Evolutionary conservation across 2,329 filamentous ascomycete genomes (phyloP).

Genomic region (Colletotrichum lupini): DNA sequence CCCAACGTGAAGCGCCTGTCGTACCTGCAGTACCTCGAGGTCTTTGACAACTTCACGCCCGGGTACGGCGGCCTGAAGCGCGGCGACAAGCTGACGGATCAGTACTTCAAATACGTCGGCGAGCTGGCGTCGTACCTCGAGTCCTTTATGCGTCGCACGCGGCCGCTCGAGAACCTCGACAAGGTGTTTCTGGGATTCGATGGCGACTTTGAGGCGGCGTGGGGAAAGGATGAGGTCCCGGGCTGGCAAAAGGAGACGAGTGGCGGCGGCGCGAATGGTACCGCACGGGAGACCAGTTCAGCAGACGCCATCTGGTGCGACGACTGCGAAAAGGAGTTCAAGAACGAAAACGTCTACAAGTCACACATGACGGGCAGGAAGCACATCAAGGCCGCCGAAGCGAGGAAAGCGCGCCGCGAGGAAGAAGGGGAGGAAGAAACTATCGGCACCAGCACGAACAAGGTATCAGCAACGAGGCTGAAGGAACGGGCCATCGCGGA

Average conservation of each 20-base stretch:
- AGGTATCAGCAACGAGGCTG: conserved; percentile 63
- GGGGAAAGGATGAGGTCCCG: conserved; percentile 81
- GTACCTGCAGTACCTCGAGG: conserved; percentile 92
- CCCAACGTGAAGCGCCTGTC: conserved; percentile 85
- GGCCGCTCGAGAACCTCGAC: conserved; percentile 87
- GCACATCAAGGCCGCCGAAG: conserved; percentile 85
- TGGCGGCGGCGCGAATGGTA: conserved; percentile 47
- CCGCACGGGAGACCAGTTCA: conserved; percentile 46
- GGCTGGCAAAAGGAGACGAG: conserved; percentile 77
- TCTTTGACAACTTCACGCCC: conserved; percentile 87
- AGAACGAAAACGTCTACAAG: conserved; percentile 94
- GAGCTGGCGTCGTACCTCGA: conserved; percentile 87
- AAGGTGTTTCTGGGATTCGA: conserved; percentile 82
- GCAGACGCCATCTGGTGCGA: conserved; percentile 85
- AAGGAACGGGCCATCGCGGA: conserved; percentile 94
- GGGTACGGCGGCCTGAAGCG: conserved; percentile 81
- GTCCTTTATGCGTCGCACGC: conserved; percentile 84
- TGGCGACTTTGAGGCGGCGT: conserved; percentile 83
- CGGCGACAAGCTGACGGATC: conserved; percentile 87
- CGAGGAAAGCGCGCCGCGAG: conserved; percentile 62
- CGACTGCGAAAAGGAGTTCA: conserved; percentile 94
- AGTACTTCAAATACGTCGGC: conserved; percentile 90
- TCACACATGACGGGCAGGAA: conserved; percentile 91
- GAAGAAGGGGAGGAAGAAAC: conserved; percentile 46
- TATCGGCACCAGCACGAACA: conserved; percentile 41